Evolutionary conservation across 2,329 filamentous ascomycete species (phyloP), one percentile per base, ranked within the genome.

Genomic region (Knoxdaviesia capensis): DNA sequence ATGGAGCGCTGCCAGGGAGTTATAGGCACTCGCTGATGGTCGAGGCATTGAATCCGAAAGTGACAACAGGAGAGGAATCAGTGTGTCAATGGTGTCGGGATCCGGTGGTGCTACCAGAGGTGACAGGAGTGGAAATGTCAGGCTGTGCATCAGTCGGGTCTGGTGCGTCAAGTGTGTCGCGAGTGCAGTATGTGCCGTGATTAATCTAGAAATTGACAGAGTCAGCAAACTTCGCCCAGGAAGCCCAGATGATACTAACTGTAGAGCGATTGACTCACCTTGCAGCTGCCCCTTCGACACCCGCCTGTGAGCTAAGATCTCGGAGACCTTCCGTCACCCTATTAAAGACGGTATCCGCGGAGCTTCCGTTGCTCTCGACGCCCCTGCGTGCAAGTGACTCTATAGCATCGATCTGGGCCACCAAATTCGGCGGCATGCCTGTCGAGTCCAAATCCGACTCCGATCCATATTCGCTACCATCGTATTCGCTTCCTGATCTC

Each of bases 91-190:
- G 31, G 69, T 70, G 43, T 79, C 77, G 7, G 67, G 60, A 44
- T 78, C 71, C 1, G 74, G 72, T 1, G 76, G 65, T 28, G 74
- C 60, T 8, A 74, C 69, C 29, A 83, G 64, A 1, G 81, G 80
- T 9, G 78, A 81, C 47, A 84, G 67, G 28, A 88, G 61, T 31
- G 67, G 72, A 49, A 81, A 82, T 2, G 77, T 72, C 33, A 88
- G 66, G 45, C 76, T 79, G 50, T 86, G 80, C 7, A 90, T 63
- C 47, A 77, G 74, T 42, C 81, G 78, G 40, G 80, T 78, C 59
- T 88, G 81, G 56, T 85, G 77, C 9, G 69, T 67, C 38, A 88
- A 64, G 53, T 90, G 80, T 20, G 80, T 80, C 39, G 80, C 77
- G 40, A 86, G 62, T 9, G 80, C 79, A 31, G 78, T 74, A 56